These are phyloP conservation scores for Sechiopsis laciniata DNA, from an alignment of 306 rosid genomes.

Conservation along the genomic window DNA sequence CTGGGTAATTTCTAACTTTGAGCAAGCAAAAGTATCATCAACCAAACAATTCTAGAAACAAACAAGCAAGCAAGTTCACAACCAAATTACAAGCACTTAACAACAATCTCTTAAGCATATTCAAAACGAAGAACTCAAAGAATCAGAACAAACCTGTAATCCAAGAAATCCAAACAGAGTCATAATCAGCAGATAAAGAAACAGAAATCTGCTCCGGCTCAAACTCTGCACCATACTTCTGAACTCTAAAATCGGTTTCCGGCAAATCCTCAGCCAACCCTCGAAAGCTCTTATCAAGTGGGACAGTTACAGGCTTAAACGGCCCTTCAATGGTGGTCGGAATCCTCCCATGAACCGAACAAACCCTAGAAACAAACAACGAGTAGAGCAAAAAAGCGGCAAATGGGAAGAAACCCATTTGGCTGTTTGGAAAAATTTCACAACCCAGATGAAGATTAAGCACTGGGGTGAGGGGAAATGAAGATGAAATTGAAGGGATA, in stretches of 20 bases:
- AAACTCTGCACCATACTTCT: conserved; percentile 42
- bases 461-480: not conserved
- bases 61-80: not conserved
- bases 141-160: conserved; percentile 48
- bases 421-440: conserved; percentile 1
- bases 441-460: not conserved
- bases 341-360: conserved; percentile 30
- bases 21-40: not conserved
- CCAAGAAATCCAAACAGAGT: conserved; percentile 86
- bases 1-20: not conserved
- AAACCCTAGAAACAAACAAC: conserved; percentile 27
- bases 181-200: conserved; percentile 54
- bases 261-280: conserved; percentile 72
- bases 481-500: not conserved
- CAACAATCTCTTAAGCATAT: not conserved
- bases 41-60: not conserved
- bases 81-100: not conserved
- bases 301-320: conserved; percentile 71
- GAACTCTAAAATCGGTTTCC: conserved; percentile 56
- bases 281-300: conserved; percentile 57
- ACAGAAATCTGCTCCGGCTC: conserved; percentile 77
- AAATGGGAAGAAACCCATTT: conserved; percentile 34
- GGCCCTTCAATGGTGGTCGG: conserved; percentile 77
- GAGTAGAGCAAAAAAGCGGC: not conserved
- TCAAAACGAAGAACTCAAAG: not conserved